Conservation (phyloP, 192 early-diverging fungal species). For the Mortierella alpina region DNA sequence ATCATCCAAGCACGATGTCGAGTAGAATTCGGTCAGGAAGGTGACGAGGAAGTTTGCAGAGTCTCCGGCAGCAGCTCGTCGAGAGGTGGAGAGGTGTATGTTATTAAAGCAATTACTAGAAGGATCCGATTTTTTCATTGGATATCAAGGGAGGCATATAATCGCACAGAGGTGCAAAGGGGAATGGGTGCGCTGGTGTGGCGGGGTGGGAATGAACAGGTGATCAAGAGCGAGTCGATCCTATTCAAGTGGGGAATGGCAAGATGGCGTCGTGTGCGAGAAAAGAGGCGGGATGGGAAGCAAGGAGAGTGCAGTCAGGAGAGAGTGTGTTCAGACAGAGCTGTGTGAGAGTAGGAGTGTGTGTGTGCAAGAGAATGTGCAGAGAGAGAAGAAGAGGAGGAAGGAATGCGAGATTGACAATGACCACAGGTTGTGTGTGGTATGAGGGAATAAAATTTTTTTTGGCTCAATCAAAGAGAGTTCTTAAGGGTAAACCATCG, state of each 20-base stretch:
- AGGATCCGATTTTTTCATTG: constrained; percentile 55
- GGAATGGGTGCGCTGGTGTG: constrained; percentile 1
- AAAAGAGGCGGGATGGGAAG: neutral
- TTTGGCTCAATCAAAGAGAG: no score
- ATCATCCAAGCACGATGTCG: constrained; percentile 53
- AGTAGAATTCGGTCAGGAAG: constrained; percentile 54
- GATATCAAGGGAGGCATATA: constrained; percentile 55
- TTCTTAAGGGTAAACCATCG: no score
- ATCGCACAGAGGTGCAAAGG: constrained; percentile 20
- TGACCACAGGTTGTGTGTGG: no score
- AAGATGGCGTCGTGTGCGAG: neutral
- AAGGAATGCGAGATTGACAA: no score
- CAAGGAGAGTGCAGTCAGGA: neutral
- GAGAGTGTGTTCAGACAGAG: neutral
- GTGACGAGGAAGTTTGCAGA: constrained; percentile 39
- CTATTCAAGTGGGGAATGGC: constrained; percentile 14
- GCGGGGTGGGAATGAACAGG: constrained; percentile 2
- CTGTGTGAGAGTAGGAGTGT: neutral
- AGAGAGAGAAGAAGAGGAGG: neutral
- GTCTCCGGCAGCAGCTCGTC: constrained; percentile 55
- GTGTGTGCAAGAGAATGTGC: neutral
- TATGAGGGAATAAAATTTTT: no score
- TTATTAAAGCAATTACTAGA: constrained; percentile 45
- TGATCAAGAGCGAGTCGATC: constrained; percentile 34
- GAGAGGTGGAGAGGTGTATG: constrained; percentile 39